Conservation (phyloP, 2,329 filamentous ascomycete genomes). For the Monosporascus sp. region DNA sequence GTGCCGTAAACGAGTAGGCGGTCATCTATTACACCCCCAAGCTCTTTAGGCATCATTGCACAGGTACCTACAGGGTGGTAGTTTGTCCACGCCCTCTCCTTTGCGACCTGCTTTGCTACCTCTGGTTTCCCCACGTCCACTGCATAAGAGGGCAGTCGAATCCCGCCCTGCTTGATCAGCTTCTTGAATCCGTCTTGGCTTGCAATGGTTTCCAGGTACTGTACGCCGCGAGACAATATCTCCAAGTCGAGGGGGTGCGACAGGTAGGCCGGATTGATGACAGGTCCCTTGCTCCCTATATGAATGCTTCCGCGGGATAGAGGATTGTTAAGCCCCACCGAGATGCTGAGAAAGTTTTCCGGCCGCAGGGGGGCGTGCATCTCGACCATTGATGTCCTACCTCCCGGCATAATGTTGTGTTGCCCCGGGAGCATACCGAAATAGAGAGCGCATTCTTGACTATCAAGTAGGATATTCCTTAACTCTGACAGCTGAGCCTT, state of each 20-base stretch:
- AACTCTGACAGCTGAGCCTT: too few species aligned
- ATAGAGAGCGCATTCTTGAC: too few species aligned
- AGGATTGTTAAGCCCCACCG: too few species aligned
- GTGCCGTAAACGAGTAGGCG: conserved; percentile 28
- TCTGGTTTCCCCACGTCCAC: not conserved
- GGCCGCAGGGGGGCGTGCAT: too few species aligned
- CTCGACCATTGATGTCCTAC: too few species aligned
- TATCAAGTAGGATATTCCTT: too few species aligned
- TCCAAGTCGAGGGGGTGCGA: not conserved
- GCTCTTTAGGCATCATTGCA: conserved; percentile 23
- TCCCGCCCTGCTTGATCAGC: conserved; percentile 7
- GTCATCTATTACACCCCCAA: conserved; percentile 28
- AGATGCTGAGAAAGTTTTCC: too few species aligned
- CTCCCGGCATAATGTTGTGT: too few species aligned
- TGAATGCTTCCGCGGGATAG: not conserved
- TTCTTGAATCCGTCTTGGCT: not conserved
- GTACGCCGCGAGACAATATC: not conserved
- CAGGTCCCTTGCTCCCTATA: not conserved
- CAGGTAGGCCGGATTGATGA: not conserved
- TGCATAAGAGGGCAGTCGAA: not conserved
- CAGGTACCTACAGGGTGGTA: conserved; percentile 14
- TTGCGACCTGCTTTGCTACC: conserved; percentile 6
- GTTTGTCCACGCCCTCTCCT: conserved; percentile 11
- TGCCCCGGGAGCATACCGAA: too few species aligned
- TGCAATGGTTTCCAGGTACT: not conserved